Evolutionary conservation across 176 grass and related monocot species (phyloP).

Genomic region (Triticum monococcum): DNA sequence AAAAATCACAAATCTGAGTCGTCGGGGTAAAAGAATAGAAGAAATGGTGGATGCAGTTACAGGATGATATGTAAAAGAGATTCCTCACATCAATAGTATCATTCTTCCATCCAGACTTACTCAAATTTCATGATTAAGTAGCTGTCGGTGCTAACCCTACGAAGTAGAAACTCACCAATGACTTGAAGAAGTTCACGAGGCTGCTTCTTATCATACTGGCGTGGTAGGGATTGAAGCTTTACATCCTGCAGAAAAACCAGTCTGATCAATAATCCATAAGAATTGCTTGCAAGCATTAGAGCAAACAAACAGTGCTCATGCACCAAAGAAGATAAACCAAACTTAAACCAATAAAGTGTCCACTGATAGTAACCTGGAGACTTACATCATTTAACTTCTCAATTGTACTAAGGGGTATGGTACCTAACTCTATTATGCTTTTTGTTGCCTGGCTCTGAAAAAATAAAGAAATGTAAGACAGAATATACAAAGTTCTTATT

Average conservation of each 20-base stretch:
- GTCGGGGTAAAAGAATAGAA: neutral
- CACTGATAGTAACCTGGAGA: neutral
- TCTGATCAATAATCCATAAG: constrained; percentile 30
- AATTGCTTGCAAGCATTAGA: constrained; percentile 19
- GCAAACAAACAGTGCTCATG: neutral
- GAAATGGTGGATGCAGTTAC: neutral
- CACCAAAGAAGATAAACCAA: neutral
- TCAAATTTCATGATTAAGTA: constrained; percentile 12
- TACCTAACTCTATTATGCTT: constrained; percentile 72
- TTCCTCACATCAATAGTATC: neutral
- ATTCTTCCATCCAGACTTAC: neutral
- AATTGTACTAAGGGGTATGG: constrained; percentile 79
- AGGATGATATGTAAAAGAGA: constrained; percentile 3
- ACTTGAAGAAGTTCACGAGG: constrained; percentile 83
- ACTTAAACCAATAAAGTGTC: neutral
- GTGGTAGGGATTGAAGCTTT: constrained; percentile 68
- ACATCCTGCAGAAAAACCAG: constrained; percentile 56
- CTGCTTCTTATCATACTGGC: constrained; percentile 56
- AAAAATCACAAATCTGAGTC: neutral
- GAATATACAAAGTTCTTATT: neutral
- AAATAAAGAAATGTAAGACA: neutral
- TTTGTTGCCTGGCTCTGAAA: constrained; percentile 74
- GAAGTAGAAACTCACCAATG: constrained; percentile 55
- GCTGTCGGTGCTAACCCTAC: neutral
- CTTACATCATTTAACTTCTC: constrained; percentile 95